Evolutionary conservation across 306 rosid genomes (phyloP), one percentile per base, ranked within the genome.

Genomic region (Pterocarpus santalinus): DNA sequence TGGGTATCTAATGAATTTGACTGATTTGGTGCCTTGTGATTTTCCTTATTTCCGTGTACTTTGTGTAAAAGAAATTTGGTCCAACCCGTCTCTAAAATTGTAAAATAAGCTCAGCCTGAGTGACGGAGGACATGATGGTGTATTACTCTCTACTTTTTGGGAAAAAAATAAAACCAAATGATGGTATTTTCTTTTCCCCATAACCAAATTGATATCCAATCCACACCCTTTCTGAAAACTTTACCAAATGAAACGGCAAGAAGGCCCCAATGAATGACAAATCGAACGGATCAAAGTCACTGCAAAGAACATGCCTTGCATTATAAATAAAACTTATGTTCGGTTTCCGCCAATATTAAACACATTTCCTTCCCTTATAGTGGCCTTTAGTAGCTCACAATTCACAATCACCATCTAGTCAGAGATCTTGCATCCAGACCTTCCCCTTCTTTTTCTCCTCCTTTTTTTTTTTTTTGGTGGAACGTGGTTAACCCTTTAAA

Each of bases 1-100:
- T 86, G 94, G 92, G 89, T 83, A 89, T 89, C 92, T 84, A 89
- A 72, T 88, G 94, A 84, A 86, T 86, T 88, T 65, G 91, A 88
- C 92, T 73, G 72, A 75, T 86, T 81, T 78, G 82, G 90, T 84
- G 82, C 79, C 90, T 80, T 76, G 83, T 71, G 82, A 78, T 66
- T 17, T 76, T 69, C 47, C 63, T 34, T 44, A 30, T 49, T 55
- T 66, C 60, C 63, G 52, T 69, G 44, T 10, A 35, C 87, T 36
- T 52, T 71, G 75, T 73, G 79, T 55, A 53, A 72, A 71, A 60
- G 34, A 72, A 72, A 72, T 64, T 72, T 71, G 88, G 69, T 83
- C 83, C 82, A 82, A 82, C 77, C 64, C 46, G 67, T 52, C 65
- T 72, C 65, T 38, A 60, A 86, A 55, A 38, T 65, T 65, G 73